Evolutionary conservation across 441 rosid genomes (phyloP).

Genomic region (Erysimum cheiri): DNA sequence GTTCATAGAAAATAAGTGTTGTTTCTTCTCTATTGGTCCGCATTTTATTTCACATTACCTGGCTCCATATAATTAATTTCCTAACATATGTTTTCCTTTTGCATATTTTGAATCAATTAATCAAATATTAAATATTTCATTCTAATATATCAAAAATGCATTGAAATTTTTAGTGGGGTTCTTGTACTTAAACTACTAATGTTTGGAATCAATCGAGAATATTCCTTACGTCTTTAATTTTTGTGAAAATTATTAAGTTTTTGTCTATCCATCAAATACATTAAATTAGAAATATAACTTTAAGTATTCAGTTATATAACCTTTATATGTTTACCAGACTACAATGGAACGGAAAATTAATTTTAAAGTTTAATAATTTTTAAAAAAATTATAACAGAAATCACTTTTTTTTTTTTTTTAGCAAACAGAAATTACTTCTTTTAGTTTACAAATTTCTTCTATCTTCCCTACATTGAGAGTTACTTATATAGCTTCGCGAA

Average conservation of each 20-base stretch:
- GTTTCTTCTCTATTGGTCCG: slow-evolving; percentile 1
- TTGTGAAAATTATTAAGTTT: neutral
- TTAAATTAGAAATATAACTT: neutral
- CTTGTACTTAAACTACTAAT: neutral
- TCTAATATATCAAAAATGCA: neutral
- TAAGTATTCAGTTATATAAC: too few species aligned
- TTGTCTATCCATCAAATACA: neutral
- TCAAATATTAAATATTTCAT: neutral
- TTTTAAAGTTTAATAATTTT: neutral
- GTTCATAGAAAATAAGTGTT: neutral
- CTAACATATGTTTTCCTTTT: neutral
- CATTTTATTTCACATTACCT: neutral
- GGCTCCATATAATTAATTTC: neutral
- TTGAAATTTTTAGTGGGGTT: neutral
- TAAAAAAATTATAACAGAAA: too few species aligned
- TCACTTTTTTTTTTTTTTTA: neutral
- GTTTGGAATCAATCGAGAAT: neutral
- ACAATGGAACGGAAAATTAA: neutral
- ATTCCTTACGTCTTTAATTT: neutral
- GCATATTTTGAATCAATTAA: neutral
- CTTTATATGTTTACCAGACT: neutral
- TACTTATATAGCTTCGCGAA: too few species aligned
- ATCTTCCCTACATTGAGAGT: neutral
- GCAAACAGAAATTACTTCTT: neutral
- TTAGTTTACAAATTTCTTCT: neutral